phyloP scores from a whole-genome alignment of 345 rosid species.

The Citrus cavaleriei region DNA sequence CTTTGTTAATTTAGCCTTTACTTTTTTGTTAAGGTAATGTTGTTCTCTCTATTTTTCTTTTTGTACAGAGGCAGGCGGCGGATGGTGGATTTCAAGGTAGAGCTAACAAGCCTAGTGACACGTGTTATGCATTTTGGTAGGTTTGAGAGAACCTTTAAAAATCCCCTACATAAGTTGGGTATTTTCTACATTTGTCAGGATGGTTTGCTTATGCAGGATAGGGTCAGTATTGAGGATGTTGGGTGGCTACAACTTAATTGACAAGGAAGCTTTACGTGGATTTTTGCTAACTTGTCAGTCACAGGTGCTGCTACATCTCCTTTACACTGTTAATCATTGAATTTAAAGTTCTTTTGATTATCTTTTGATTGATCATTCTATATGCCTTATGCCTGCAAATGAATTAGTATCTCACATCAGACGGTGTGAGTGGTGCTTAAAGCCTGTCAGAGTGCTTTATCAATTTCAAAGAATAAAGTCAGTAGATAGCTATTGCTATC shows the following conservation, averaged over 20 bases:
- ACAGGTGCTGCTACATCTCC: conserved; percentile 45
- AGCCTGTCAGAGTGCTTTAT: neutral
- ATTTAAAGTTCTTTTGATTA: neutral
- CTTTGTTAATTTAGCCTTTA: neutral
- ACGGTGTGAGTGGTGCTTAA: neutral
- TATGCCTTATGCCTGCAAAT: neutral
- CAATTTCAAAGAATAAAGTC: neutral
- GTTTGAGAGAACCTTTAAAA: conserved; percentile 11
- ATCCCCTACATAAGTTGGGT: conserved; percentile 3
- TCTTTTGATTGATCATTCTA: conserved; percentile 3
- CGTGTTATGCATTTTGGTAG: conserved; percentile 97
- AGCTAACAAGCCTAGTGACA: conserved; percentile 81
- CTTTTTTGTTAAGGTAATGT: neutral
- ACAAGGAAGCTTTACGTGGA: conserved; percentile 48
- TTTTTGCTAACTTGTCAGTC: conserved; percentile 81
- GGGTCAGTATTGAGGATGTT: conserved; percentile 70
- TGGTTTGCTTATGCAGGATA: conserved; percentile 46
- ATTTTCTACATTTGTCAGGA: conserved; percentile 1
- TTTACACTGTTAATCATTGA: neutral
- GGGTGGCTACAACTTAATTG: conserved; percentile 58
- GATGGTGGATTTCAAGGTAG: conserved; percentile 97
- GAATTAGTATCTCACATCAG: neutral
- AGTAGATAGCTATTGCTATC: neutral
- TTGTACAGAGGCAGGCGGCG: conserved; percentile 64
- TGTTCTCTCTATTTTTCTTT: neutral